Evolutionary conservation across 495 filamentous ascomycete species (phyloP).

Genomic region (Xylaria telfairii): DNA sequence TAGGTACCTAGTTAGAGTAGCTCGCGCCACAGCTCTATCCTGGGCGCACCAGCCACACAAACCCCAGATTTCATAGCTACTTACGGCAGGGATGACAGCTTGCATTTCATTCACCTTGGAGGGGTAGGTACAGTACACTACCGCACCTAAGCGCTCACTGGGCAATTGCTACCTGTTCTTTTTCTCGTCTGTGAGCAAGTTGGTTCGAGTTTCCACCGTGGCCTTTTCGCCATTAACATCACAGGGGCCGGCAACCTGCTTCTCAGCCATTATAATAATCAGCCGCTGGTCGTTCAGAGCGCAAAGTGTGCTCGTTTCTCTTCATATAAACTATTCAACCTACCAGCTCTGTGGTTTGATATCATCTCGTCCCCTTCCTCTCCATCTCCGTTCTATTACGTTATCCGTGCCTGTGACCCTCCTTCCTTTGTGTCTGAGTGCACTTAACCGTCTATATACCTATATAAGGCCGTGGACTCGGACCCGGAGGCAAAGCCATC

Average conservation of each 20-base stretch:
- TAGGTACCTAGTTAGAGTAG: conserved; percentile 20
- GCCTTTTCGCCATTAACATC: conserved; percentile 39
- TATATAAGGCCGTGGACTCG: conserved; percentile 17
- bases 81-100: conserved; percentile 18
- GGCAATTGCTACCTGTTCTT: conserved; percentile 26
- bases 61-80: conserved; percentile 33
- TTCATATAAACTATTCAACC: conserved; percentile 5
- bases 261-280: conserved; percentile 6
- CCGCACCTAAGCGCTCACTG: no score
- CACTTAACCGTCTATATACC: conserved; percentile 3
- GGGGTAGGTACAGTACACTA: no score
- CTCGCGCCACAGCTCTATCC: conserved; percentile 35
- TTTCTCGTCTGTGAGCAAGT: conserved; percentile 27
- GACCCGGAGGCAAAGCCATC: conserved; percentile 12
- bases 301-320: neutral
- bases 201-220: conserved; percentile 43
- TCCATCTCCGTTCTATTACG: neutral
- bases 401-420: neutral
- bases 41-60: conserved; percentile 21
- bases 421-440: conserved; percentile 3
- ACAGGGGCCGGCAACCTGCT: neutral
- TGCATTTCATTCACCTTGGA: conserved; percentile 11
- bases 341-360: conserved; percentile 2
- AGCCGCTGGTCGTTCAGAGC: neutral
- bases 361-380: neutral